Percentiles rank a stretch among this genome's conserved stretches.
phyloP scores from a whole-genome alignment of 495 filamentous ascomycete genomes.

The Aspergillus leporis region DNA sequence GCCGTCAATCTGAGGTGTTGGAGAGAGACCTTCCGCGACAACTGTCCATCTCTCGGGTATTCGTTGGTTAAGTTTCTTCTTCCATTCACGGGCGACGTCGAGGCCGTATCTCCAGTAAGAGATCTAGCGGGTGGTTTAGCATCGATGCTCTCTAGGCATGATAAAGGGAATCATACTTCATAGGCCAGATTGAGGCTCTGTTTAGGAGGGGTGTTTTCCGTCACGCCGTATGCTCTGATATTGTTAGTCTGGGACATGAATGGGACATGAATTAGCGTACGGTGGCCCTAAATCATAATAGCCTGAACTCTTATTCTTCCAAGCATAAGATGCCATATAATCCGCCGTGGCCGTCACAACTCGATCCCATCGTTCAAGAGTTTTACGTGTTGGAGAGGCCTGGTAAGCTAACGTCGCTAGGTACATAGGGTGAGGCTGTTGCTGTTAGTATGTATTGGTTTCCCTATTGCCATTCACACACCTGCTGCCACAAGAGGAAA shows the following conservation, averaged over 20 bases:
- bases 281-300: conserved; percentile 23
- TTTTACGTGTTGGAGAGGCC: conserved; percentile 13
- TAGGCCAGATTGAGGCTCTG: conserved; percentile 17
- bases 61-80: conserved; percentile 6
- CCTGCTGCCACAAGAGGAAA: conserved; percentile 20
- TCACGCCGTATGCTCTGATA: conserved; percentile 18
- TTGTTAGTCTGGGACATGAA: neutral
- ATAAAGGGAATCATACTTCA: conserved; percentile 7
- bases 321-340: conserved; percentile 21
- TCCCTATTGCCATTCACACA: neutral
- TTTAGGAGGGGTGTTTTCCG: conserved; percentile 18
- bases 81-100: conserved; percentile 12
- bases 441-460: neutral
- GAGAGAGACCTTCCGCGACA: conserved; percentile 12
- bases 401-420: conserved; percentile 17
- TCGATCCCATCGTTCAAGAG: conserved; percentile 15
- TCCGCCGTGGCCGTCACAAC: conserved; percentile 16
- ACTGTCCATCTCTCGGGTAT: conserved; percentile 11
- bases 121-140: conserved; percentile 3
- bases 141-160: neutral
- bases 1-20: conserved; percentile 11
- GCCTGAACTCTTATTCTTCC: conserved; percentile 16
- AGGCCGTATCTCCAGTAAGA: conserved; percentile 22
- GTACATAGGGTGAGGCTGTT: conserved; percentile 21
- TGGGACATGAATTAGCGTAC: conserved; percentile 8